Conservation (phyloP, 2,329 filamentous ascomycete genomes). For the Pseudogymnoascus pannorum region DNA sequence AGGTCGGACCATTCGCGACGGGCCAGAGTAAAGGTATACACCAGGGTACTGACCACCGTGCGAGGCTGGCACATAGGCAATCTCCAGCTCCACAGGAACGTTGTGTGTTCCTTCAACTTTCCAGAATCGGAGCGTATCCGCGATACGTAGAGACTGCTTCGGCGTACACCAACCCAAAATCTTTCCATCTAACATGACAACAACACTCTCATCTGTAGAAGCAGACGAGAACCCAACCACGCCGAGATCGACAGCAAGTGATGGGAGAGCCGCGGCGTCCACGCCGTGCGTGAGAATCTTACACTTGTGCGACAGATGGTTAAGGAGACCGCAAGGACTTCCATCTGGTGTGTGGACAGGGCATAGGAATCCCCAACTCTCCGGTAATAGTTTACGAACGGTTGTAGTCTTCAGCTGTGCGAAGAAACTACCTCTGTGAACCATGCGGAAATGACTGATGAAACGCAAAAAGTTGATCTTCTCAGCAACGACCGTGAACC, state of each 20-base stretch:
- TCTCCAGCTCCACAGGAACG: constrained; percentile 77
- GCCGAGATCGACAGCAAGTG: constrained; percentile 71
- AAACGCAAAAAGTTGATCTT: constrained; percentile 99
- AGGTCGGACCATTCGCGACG: constrained; percentile 81
- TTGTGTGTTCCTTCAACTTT: constrained; percentile 82
- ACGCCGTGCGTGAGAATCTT: constrained; percentile 70
- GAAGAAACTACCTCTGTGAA: constrained; percentile 98
- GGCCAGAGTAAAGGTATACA: constrained; percentile 83
- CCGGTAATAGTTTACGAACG: constrained; percentile 87
- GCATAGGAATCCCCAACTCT: constrained; percentile 97
- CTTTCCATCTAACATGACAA: constrained; percentile 82
- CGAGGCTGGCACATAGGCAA: constrained; percentile 84
- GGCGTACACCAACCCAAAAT: constrained; percentile 88
- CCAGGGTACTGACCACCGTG: constrained; percentile 93
- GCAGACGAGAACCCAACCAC: constrained; percentile 69
- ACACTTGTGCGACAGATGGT: constrained; percentile 94
- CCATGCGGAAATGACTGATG: constrained; percentile 98
- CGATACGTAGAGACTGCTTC: constrained; percentile 70
- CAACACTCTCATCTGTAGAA: constrained; percentile 73
- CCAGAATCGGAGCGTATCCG: constrained; percentile 86
- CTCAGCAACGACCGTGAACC: constrained; percentile 93
- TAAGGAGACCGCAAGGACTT: constrained; percentile 85
- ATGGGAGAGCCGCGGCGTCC: constrained; percentile 68
- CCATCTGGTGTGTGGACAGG: constrained; percentile 97
- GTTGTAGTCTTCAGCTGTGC: constrained; percentile 95